Percentiles rank a stretch among this genome's conserved stretches.
phyloP scores from a whole-genome alignment of 83 land plant genomes.

The Picea engelmannii region DNA sequence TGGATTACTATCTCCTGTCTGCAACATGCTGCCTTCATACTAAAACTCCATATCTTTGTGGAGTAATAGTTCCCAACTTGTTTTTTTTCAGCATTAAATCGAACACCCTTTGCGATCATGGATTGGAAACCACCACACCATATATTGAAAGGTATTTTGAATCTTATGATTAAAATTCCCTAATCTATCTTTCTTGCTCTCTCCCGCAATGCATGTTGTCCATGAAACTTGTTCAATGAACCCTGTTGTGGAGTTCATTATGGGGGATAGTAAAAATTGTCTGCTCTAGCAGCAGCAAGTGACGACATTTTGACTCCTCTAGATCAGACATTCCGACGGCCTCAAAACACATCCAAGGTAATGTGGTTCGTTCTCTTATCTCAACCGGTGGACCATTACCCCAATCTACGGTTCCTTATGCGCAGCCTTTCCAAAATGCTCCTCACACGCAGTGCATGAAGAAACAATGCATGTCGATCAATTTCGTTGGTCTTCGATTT shows the following conservation, averaged over 20 bases:
- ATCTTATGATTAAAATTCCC: conserved; percentile 94
- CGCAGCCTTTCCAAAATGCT: too few species aligned
- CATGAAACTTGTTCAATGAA: conserved; percentile 94
- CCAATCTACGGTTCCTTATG: too few species aligned
- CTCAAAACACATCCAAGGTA: too few species aligned
- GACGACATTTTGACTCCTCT: too few species aligned
- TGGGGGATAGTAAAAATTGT: conserved; percentile 98
- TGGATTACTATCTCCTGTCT: conserved; percentile 92
- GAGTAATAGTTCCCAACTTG: conserved; percentile 98
- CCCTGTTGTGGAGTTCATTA: conserved; percentile 98
- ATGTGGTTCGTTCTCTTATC: too few species aligned
- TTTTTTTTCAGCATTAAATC: conserved; percentile 99
- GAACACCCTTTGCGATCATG: conserved; percentile 98
- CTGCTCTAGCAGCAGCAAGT: conserved; percentile 99
- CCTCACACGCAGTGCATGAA: too few species aligned
- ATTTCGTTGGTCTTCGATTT: too few species aligned
- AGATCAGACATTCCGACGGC: too few species aligned
- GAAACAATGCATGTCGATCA: too few species aligned
- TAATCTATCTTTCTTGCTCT: conserved; percentile 96
- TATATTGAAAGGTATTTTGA: conserved; percentile 98
- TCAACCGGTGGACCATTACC: too few species aligned
- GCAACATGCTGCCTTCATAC: conserved; percentile 98
- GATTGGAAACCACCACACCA: conserved; percentile 99
- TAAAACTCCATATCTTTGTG: conserved; percentile 99
- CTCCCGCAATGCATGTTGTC: conserved; percentile 98